These are phyloP conservation scores for Termitomyces sp. DNA, from an alignment of 768 basidiomycete species.

Conservation along the genomic window DNA sequence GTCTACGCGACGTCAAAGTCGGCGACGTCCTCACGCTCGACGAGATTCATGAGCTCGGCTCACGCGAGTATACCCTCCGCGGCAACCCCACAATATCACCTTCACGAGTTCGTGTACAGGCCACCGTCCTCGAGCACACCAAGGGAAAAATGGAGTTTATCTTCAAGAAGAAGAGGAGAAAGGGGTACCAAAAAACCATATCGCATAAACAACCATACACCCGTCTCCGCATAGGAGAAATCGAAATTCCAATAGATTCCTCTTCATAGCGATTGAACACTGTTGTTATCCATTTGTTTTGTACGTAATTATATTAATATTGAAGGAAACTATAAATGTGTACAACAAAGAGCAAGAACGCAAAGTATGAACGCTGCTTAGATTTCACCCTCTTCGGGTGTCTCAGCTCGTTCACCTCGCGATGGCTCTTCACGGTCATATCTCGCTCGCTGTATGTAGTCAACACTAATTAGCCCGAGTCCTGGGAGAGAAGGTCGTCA, in stretches of 20 bases:
- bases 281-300: constrained; percentile 1
- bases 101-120: constrained; percentile 64
- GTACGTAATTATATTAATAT: constrained; percentile 10
- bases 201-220: constrained; percentile 94
- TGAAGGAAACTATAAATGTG: neutral
- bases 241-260: constrained; percentile 38
- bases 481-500: neutral
- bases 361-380: constrained; percentile 24
- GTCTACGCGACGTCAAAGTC: constrained; percentile 77
- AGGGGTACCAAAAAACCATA: constrained; percentile 94
- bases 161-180: constrained; percentile 97
- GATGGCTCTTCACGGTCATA: constrained; percentile 42
- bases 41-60: constrained; percentile 91
- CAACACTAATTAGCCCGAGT: constrained; percentile 12
- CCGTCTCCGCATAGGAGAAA: constrained; percentile 86
- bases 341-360: neutral
- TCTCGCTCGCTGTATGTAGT: constrained; percentile 44
- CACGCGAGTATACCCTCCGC: constrained; percentile 89
- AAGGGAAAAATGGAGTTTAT: constrained; percentile 89
- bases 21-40: constrained; percentile 82
- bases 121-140: constrained; percentile 97
- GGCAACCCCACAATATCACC: constrained; percentile 68
- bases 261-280: constrained; percentile 11
- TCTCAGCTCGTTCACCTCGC: constrained; percentile 57
- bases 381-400: constrained; percentile 87